Evolutionary conservation across 2,329 filamentous ascomycete genomes (phyloP), one percentile per base, ranked within the genome.

Genomic region (Aspergillus thermomutatus): DNA sequence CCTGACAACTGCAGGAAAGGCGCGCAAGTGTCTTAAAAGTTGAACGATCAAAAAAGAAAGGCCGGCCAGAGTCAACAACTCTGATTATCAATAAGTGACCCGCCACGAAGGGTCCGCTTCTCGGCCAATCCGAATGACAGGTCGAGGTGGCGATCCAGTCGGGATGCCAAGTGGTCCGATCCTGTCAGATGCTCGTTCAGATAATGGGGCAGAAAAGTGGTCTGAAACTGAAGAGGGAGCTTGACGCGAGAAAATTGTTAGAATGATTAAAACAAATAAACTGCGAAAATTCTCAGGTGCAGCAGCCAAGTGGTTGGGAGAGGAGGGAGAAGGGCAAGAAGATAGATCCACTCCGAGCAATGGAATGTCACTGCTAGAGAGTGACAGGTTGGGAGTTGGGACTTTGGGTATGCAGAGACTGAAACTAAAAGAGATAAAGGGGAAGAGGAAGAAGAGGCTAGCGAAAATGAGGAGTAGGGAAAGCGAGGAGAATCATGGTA

Each of bases 281-380:
- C 19, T n/a, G n/a, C n/a, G 11, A 46, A 26, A 23, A 46, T 46
- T 37, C 31, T 17, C 19, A 46, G 21, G 43, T 14, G 43, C n/a
- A 46, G 43, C 10, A 46, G 21, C 19, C 21, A 26, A 47, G 55
- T 47, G 37, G 54, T 47, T 37, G 52, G 55, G 54, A 52, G 49
- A 41, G 54, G 53, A 55, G 55, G 58, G 56, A 54, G 60, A 64
- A 62, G 57, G 60, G 59, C 11, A 58, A 57, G 49, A 45, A 17
- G 31, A 34, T 49, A 49, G 46, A 49, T 26, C 52, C 46, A 54
- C 47, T 40, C 54, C 48, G 46, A 49, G 48, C 10, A n/a, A 46
- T 34, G 50, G 49, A 14, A 45, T 46, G 43, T 46, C 21, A 45
- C n/a, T 4, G 21, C n/a, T 9, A 14, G 10, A 19, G 41, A 45